Base-by-base conservation (phyloP, 495 filamentous ascomycete genomes). In the Glonium stellatum region DNA sequence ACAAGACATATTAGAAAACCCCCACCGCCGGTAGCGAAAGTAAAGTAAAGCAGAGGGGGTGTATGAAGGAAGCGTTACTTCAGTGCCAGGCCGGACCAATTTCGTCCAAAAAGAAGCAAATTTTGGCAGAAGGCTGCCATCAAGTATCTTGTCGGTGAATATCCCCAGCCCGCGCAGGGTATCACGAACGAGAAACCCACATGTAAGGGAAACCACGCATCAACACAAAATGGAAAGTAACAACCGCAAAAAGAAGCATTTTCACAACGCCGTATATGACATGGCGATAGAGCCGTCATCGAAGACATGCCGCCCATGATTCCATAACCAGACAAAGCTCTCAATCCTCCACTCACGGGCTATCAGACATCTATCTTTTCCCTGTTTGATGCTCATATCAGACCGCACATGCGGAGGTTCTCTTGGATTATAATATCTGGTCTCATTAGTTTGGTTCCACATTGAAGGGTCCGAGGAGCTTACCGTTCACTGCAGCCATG, bases 371-470 rank as follows among this genome's bases (percentile, higher is more conserved):
- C 31, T 25, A 31, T 27, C 23, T 51, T 44, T 34, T 58, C 41
- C 48, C 31, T 27, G 49, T 18, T 27, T 39, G 25, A 31, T 55
- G 18, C 18, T 70, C 87, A 98, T 82, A 98, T 97, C 73, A 98
- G 82, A 83, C 93, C 93, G 76, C 93, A 97, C 68, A 95, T 81
- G 73, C 95, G 88, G 61, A 98, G 86, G 79, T 98, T 98, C 77
- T 97, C 95, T 84, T 98, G 93, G 74, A 98, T 98, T 77, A 98
- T 98, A 76, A 98, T 98, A 77, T 98, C 93, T 97, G 60, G 50
- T 49, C 42, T 22, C 46, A 23, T 60, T 61, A 66, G 68, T 47
- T 55, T 21, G 48, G 23, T 27, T 41, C 10, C 4, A 18, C 36
- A 51, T 31, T 18, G 39, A 44, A 12, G 41, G 10, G 10, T 1